Evolutionary conservation across 768 basidiomycete genomes (phyloP).

Genomic region (Leccinum barrowsii): DNA sequence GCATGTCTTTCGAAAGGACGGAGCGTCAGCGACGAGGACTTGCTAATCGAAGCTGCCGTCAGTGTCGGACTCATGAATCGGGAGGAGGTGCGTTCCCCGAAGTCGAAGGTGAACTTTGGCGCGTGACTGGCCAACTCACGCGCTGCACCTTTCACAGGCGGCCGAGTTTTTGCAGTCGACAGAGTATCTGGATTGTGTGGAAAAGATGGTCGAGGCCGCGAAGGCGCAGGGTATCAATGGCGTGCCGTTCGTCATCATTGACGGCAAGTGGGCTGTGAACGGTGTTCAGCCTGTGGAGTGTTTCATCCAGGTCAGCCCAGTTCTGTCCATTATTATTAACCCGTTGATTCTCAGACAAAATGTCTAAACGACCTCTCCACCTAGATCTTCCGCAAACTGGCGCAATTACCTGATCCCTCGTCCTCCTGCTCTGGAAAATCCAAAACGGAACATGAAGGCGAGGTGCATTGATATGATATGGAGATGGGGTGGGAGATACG

Average conservation of each 20-base stretch:
- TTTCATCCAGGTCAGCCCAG: conserved; percentile 34
- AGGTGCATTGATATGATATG: conserved; percentile 2
- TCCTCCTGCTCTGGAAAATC: not conserved
- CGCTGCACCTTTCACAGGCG: conserved; percentile 28
- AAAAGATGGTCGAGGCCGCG: conserved; percentile 37
- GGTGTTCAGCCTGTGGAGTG: conserved; percentile 41
- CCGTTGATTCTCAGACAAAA: not conserved
- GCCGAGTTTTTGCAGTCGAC: conserved; percentile 36
- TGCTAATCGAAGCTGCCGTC: conserved; percentile 36
- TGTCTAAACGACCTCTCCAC: not conserved
- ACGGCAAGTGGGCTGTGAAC: conserved; percentile 42
- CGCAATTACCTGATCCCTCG: conserved; percentile 12
- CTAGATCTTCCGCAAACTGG: conserved; percentile 31
- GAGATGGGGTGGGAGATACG: too few relatives aligned
- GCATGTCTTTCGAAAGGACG: conserved; percentile 36
- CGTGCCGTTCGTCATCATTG: conserved; percentile 49
- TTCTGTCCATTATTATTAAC: not conserved
- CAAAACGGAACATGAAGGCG: not conserved
- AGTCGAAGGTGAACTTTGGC: not conserved
- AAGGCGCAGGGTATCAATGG: conserved; percentile 42
- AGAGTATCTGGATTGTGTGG: conserved; percentile 37
- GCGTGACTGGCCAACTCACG: not conserved
- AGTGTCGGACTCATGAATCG: conserved; percentile 34
- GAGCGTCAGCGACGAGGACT: conserved; percentile 33
- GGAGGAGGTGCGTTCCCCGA: conserved; percentile 28